Conservation (phyloP, 768 basidiomycete species). For the Multifurca ochricompacta region DNA sequence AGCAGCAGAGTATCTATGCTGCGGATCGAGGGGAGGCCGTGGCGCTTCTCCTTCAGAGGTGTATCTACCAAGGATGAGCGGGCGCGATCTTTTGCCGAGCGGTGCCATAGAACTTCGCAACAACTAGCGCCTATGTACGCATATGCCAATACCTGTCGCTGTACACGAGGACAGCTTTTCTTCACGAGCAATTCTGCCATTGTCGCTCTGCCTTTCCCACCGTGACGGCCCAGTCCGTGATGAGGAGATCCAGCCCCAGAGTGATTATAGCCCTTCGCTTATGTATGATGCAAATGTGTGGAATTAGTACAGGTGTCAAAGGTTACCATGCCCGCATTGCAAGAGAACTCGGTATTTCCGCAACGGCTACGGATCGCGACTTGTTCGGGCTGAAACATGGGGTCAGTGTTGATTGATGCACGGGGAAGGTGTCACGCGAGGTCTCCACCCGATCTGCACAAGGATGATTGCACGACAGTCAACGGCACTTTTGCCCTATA, state of each 20-base stretch:
- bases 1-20: neutral
- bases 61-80: neutral
- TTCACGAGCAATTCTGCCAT: neutral
- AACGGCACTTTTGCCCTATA: slow-evolving; percentile 9
- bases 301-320: neutral
- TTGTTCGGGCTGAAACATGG: slow-evolving; percentile 11
- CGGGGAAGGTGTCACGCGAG: slow-evolving; percentile 11
- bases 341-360: neutral
- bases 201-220: neutral
- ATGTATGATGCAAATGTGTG: neutral
- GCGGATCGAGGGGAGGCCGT: slow-evolving; percentile 8
- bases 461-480: neutral
- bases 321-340: neutral
- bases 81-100: slow-evolving; percentile 17
- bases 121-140: slow-evolving; percentile 3
- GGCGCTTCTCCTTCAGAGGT: neutral
- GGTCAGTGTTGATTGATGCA: slow-evolving; percentile 1
- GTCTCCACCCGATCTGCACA: slow-evolving; percentile 6
- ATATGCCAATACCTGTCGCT: slow-evolving; percentile 5
- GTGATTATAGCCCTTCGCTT: neutral
- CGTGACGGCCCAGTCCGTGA: neutral
- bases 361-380: slow-evolving; percentile 18
- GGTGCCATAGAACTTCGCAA: neutral
- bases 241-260: neutral
- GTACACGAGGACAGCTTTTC: slow-evolving; percentile 4